Evolutionary conservation across 2,329 filamentous ascomycete species (phyloP).

Genomic region (Trichoderma breve): DNA sequence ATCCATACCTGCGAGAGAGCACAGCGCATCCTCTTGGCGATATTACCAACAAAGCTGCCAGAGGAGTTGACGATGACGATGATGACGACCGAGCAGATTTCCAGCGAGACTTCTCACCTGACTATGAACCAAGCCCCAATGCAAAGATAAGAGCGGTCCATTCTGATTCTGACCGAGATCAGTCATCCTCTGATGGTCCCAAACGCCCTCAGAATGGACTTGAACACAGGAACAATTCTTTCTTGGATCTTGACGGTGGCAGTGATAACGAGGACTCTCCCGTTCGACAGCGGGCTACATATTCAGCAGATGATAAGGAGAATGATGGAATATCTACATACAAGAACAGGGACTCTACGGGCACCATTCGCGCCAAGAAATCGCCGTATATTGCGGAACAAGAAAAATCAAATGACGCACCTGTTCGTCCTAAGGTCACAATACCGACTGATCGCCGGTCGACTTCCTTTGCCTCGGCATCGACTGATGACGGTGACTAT

Average conservation of each 20-base stretch:
- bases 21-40: conserved; percentile 25
- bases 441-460: conserved; percentile 43
- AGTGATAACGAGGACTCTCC: conserved; percentile 47
- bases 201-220: conserved; percentile 23
- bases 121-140: conserved; percentile 70
- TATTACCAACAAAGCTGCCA: conserved; percentile 26
- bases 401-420: conserved; percentile 36
- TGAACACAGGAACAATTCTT: conserved; percentile 45
- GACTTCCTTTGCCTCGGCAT: conserved; percentile 36
- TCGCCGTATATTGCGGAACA: conserved; percentile 26
- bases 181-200: conserved; percentile 29
- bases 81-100: conserved; percentile 37
- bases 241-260: conserved; percentile 47
- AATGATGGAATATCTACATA: conserved; percentile 3
- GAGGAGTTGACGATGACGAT: conserved; percentile 21
- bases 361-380: conserved; percentile 31
- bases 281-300: conserved; percentile 20
- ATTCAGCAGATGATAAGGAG: conserved; percentile 22
- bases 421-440: conserved; percentile 36
- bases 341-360: conserved; percentile 27
- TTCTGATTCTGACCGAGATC: conserved; percentile 39
- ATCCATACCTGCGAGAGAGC: conserved; percentile 64
- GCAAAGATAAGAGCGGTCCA: conserved; percentile 68
- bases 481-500: conserved; percentile 38
- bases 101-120: conserved; percentile 67